phyloP scores from a whole-genome alignment of 108 stramenopile genomes.

The Pseudonitzschia multiseries region DNA sequence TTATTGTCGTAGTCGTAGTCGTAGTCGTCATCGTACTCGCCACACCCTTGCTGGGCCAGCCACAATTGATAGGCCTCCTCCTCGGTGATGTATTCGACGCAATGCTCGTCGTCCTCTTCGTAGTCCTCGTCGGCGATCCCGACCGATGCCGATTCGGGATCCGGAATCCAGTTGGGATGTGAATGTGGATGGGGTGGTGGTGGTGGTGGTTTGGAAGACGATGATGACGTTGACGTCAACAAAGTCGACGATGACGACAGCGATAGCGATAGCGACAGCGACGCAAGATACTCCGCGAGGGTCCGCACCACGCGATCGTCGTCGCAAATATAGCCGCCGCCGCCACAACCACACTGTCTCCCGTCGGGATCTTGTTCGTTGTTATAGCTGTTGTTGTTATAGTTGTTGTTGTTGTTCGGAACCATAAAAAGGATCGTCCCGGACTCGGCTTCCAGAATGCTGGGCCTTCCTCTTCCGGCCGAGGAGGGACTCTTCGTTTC shows the following conservation, averaged over 20 bases:
- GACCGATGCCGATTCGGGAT: not conserved
- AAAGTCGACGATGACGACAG: not conserved
- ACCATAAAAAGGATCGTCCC: not conserved
- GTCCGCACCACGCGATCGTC: not conserved
- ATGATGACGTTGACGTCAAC: no score
- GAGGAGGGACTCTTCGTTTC: no score
- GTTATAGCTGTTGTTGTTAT: no score
- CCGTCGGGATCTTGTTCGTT: no score
- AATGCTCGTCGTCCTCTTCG: not conserved
- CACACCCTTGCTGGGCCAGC: not conserved
- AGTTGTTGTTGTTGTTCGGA: no score
- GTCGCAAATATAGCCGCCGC: not conserved
- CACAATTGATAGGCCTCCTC: slow-evolving; percentile 1
- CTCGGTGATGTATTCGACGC: slow-evolving; percentile 5
- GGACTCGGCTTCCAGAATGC: not conserved
- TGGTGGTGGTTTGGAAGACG: no score
- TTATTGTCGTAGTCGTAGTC: not conserved
- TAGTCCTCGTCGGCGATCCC: not conserved
- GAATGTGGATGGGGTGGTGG: no score
- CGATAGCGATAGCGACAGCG: not conserved
- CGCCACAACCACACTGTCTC: no score
- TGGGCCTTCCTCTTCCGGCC: no score
- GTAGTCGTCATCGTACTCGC: not conserved
- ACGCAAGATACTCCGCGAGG: not conserved
- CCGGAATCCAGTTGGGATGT: no score